phyloP scores from a whole-genome alignment of 768 basidiomycete genomes.

The Tulasnella sp. region DNA sequence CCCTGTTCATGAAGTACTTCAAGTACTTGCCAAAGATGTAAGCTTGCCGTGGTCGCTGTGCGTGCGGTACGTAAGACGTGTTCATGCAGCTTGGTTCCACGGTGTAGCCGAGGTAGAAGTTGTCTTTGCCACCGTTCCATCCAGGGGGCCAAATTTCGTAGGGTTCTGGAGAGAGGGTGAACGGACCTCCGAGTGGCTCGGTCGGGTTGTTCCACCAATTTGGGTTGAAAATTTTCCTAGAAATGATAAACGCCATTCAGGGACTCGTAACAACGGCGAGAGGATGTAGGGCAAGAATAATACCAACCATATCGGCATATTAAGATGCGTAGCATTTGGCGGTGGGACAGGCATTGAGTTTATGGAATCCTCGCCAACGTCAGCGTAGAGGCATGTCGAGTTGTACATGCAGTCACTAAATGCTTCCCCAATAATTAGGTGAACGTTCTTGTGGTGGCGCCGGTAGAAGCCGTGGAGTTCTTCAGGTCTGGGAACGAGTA shows the following conservation, averaged over 20 bases:
- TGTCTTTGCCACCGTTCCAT: neutral
- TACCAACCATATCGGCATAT: neutral
- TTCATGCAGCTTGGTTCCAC: slow-evolving; percentile 4
- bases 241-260: neutral
- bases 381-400: neutral
- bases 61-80: neutral
- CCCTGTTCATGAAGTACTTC: neutral
- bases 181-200: slow-evolving; percentile 8
- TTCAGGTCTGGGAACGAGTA: neutral
- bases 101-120: slow-evolving; percentile 16
- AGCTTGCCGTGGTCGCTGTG: slow-evolving; percentile 2
- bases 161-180: slow-evolving; percentile 11
- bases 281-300: neutral
- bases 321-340: neutral
- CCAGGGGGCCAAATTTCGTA: neutral
- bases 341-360: neutral
- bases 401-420: neutral
- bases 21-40: slow-evolving; percentile 15
- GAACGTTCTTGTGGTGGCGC: slow-evolving; percentile 5
- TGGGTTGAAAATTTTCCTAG: slow-evolving; percentile 13
- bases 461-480: neutral
- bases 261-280: neutral
- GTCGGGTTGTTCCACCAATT: neutral
- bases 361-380: neutral
- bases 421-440: neutral